These are phyloP conservation scores for Chalciporus pseudorubinellus DNA, from an alignment of 768 basidiomycete genomes.

Conservation along the genomic window DNA sequence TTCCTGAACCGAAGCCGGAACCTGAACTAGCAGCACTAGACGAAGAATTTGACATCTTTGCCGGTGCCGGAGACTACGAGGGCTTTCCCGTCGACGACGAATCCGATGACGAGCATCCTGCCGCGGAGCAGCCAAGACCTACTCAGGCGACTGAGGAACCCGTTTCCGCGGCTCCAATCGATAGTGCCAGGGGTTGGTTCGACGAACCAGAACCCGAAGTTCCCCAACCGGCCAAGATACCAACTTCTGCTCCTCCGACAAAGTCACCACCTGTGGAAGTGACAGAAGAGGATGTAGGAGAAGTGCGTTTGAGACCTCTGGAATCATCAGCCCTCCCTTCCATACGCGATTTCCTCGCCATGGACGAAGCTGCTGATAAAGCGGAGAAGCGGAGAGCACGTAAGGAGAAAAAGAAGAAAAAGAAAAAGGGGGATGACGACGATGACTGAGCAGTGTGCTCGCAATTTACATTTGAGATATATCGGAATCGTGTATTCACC, in stretches of 20 bases:
- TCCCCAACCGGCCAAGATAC: neutral
- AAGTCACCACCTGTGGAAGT: constrained; percentile 14
- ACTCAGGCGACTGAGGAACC: constrained; percentile 9
- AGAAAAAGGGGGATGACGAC: constrained; percentile 32
- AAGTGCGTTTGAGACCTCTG: constrained; percentile 66
- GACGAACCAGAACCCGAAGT: constrained; percentile 36
- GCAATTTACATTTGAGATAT: neutral
- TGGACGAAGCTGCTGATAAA: constrained; percentile 66
- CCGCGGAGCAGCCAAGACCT: constrained; percentile 13
- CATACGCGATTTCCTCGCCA: constrained; percentile 76
- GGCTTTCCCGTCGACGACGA: constrained; percentile 61
- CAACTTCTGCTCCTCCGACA: constrained; percentile 4
- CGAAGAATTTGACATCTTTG: constrained; percentile 87
- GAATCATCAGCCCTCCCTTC: constrained; percentile 80
- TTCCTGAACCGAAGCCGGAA: constrained; percentile 8
- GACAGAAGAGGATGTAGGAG: constrained; percentile 36
- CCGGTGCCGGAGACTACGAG: constrained; percentile 79
- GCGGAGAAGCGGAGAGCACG: constrained; percentile 66
- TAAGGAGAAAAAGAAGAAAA: constrained; percentile 71
- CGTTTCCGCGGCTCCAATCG: constrained; percentile 3
- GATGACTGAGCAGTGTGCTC: constrained; percentile 29
- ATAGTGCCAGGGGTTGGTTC: constrained; percentile 43
- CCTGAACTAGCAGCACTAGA: constrained; percentile 30
- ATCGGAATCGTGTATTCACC: constrained; percentile 5
- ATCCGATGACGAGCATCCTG: constrained; percentile 37